Evolutionary conservation across 2,329 filamentous ascomycete species (phyloP).

Genomic region (Trichoderma guizhouense): DNA sequence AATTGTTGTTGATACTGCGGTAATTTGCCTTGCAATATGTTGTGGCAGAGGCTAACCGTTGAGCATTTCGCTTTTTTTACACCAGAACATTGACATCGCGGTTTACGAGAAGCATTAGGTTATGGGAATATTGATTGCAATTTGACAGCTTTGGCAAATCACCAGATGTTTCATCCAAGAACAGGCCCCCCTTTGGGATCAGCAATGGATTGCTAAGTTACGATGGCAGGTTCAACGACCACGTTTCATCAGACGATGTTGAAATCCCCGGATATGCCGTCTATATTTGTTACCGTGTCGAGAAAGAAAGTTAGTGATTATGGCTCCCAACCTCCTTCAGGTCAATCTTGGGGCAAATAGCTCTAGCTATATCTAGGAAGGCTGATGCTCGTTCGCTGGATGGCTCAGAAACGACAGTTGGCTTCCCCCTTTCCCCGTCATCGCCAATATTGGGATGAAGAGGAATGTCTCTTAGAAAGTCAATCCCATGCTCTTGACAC

Average conservation of each 20-base stretch:
- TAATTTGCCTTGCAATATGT: constrained; percentile 35
- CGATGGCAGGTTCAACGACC: constrained; percentile 19
- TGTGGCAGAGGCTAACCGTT: constrained; percentile 44
- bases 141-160: not conserved
- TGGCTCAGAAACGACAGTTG: constrained; percentile 85
- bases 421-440: constrained; percentile 81
- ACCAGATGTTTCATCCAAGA: constrained; percentile 10
- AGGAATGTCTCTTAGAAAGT: constrained; percentile 85
- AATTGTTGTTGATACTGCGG: constrained; percentile 31
- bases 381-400: constrained; percentile 66
- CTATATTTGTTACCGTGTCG: not conserved
- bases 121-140: not conserved
- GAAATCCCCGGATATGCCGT: not conserved
- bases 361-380: constrained; percentile 68
- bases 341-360: constrained; percentile 46
- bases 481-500: constrained; percentile 68
- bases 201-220: constrained; percentile 18
- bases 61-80: constrained; percentile 15
- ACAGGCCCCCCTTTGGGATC: constrained; percentile 11
- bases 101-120: constrained; percentile 16
- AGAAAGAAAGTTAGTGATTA: not conserved
- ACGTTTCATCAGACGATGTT: constrained; percentile 2
- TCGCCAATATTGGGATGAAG: constrained; percentile 83
- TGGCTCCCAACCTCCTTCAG: constrained; percentile 20
- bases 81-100: constrained; percentile 18